These are phyloP conservation scores for Coemansia sp. DNA, from an alignment of 192 early-diverging fungal genomes.

Conservation along the genomic window DNA sequence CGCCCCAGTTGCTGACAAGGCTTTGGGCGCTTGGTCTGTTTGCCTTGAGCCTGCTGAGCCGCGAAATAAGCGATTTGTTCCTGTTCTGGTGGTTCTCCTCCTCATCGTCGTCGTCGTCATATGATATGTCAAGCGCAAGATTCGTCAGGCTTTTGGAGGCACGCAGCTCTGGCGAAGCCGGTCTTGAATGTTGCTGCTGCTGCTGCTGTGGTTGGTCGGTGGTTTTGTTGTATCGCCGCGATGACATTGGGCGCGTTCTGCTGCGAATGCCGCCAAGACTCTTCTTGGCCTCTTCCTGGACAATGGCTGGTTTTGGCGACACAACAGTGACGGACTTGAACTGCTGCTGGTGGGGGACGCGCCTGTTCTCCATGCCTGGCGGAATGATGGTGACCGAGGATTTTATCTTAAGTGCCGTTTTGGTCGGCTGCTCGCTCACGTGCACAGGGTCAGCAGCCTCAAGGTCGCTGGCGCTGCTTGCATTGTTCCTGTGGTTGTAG, in stretches of 20 bases:
- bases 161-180: constrained; percentile 3
- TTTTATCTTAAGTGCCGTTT: background rate
- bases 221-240: constrained; percentile 28
- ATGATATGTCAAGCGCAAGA: background rate
- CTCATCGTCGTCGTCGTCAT: background rate
- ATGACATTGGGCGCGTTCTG: constrained; percentile 13
- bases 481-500: constrained; percentile 8
- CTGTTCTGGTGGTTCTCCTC: background rate
- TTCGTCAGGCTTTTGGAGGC: constrained; percentile 14
- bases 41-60: constrained; percentile 24
- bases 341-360: too few species aligned
- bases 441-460: constrained; percentile 32
- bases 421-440: constrained; percentile 3
- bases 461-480: constrained; percentile 22
- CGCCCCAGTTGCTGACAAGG: constrained; percentile 41
- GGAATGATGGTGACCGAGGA: background rate
- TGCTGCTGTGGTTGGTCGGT: constrained; percentile 6
- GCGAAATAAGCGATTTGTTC: constrained; percentile 21
- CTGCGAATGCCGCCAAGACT: constrained; percentile 42
- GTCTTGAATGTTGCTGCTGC: background rate
- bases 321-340: background rate
- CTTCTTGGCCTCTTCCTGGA: background rate
- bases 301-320: background rate
- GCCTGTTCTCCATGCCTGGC: background rate
- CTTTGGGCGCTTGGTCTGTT: constrained; percentile 31